Evolutionary conservation across 805 yeast species (phyloP), one percentile per base, ranked within the genome.

Genomic region (Yamadazyma scolyti): DNA sequence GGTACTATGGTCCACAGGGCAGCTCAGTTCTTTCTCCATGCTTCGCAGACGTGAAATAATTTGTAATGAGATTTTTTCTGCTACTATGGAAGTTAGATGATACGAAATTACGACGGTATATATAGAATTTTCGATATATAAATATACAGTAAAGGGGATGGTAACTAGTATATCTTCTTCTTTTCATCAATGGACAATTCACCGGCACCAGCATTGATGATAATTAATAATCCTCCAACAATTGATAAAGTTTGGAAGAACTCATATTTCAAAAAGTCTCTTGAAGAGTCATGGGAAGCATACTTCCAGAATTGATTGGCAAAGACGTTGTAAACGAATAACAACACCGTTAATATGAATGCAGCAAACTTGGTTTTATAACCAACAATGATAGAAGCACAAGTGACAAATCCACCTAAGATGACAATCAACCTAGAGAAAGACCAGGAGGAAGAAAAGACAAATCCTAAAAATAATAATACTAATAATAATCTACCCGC

Each of bases 201-300:
- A 30, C 98, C 98, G 18, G 97, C 97, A 40, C 98, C 98, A 3
- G 96, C 86, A 62, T 84, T 87, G 37, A 86, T 96, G 39, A 93
- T 85, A 44, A 93, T 67, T 40, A 90, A 64, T 41, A 90, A 74
- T 1, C 97, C 98, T 36, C 98, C 98, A 30, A 90, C 89, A 54
- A 90, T 90, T 36, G 95, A 82, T 54, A 90, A 70, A 23, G 95
- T 87, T 66, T 93, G 98, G 73, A 83, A 90, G 58, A 84, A 85
- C 61, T 89, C 97, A 58, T 89, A 93, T 59, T 84, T 84, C 56
- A 87, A 64, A 59, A 78, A 84, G 61, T 90, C 98, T 51, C 96
- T 79, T 59, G 79, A 76, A 20, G 90, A 77, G 48, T 82, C 86
- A 40, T 71, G 73, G 30, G 73, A 54, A 30, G 76, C 73, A 67